Evolutionary conservation across 352 stramenopile species (phyloP), one percentile per base, ranked within the genome.

Genomic region (Elongisporangium undulatum): DNA sequence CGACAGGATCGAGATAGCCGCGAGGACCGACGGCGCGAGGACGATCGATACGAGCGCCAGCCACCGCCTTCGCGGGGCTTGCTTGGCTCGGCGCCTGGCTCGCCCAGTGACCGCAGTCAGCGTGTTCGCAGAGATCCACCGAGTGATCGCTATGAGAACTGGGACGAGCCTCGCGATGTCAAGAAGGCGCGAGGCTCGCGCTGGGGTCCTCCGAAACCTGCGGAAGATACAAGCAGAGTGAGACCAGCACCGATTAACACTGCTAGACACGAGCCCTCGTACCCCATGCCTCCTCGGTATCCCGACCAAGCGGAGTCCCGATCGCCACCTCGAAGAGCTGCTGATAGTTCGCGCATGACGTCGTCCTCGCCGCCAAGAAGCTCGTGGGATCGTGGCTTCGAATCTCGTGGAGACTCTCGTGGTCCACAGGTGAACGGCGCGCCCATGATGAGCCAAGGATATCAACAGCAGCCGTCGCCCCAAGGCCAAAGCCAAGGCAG

Each of bases 161-260:
- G 80, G 16, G 76, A 89, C 45, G 50, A 51, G 8, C 56, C 49
- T 15, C 78, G 82, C 16, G 66, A 74, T 34, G 12, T 58, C 19
- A 92, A 92, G 68, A 89, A 87, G 48, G 61, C 67, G n/a, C 78
- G 81, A 34, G 70, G 74, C 12, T 92, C 83, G 51, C 80, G 83
- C 19, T 92, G 83, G 83, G 83, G 80, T 1, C 82, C 82, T 48
- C 71, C 80, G 38, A 85, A 79, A 51, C 57, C 68, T 57, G 57
- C 68, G 34, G 67, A 68, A 23, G 29, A 45, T 23, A 5, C 52
- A 2, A 62, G 65, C 45, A 69, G 69, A 52, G 71, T 71, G 68
- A 77, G 74, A 66, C 74, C 77, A 58, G 59, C 73, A 51, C 70
- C 69, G 51, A 82, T 91, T 69, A 62, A 82, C 62, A 82, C 74